phyloP scores from a whole-genome alignment of 345 rosid species.

The Cardamine chenopodiifolia region DNA sequence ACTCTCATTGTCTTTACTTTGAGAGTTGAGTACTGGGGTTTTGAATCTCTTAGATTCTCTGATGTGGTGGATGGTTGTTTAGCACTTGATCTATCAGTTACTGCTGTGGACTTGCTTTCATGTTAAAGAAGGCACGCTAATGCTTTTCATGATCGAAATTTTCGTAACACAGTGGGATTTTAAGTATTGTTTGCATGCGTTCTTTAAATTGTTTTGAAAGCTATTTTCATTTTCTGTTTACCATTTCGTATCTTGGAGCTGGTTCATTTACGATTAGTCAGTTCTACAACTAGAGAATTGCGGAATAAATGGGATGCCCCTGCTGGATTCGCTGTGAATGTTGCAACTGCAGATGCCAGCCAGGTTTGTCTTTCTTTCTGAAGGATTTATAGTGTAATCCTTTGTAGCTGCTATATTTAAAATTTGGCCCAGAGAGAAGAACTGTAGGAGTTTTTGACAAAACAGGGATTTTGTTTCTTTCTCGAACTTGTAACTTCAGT shows the following conservation, averaged over 20 bases:
- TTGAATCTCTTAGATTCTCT: background rate
- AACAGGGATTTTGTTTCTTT: background rate
- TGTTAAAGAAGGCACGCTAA: constrained; percentile 1
- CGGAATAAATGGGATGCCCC: constrained; percentile 83
- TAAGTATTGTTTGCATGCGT: background rate
- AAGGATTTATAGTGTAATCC: no score
- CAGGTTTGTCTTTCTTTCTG: constrained; percentile 58
- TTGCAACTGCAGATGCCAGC: constrained; percentile 89
- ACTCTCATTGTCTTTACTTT: background rate
- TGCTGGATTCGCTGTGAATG: constrained; percentile 76
- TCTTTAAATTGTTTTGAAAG: background rate
- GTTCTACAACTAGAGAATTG: constrained; percentile 71
- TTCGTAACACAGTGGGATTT: background rate
- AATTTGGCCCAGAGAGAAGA: background rate
- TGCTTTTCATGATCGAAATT: background rate
- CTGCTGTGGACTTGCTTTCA: background rate
- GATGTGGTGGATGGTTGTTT: background rate
- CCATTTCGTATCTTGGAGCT: background rate
- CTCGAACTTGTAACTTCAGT: constrained; percentile 3
- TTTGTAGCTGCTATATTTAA: no score
- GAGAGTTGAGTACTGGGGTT: background rate
- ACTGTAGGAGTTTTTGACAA: background rate
- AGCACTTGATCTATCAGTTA: background rate
- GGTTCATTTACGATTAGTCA: constrained; percentile 54
- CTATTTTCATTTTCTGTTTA: background rate